Base-by-base conservation (phyloP, 2,329 filamentous ascomycete genomes). In the Phoma sp. region DNA sequence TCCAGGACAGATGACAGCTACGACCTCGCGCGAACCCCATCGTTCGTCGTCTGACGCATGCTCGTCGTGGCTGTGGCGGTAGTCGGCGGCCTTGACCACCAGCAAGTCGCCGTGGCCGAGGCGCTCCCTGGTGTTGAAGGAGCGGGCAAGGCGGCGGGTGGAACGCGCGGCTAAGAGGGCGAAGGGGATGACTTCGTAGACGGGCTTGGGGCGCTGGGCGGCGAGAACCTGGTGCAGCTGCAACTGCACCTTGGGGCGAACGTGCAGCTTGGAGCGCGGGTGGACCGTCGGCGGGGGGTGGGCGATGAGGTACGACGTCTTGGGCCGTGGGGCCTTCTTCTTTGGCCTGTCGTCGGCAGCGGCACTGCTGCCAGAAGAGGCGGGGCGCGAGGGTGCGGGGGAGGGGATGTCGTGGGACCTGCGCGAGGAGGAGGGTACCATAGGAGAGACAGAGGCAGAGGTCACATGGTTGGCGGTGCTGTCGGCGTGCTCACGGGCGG, bases 111-210 rank as follows among this genome's bases (percentile, higher is more conserved):
- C 85, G 22, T 84, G 80, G 29, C 87, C 84, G 4, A 93, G 77
- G 49, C 85, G 81, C 40, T 85, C 83, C 64, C 85, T 86, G 22
- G 82, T 82, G 47, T 82, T 80, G 64, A 89, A 87, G 43, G 89
- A 80, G 6, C 83, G 82, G 0, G 87, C 85, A 85, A 85, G 60
- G 81, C 79, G 47, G 57, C 77, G 54, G 1, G 71, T 67, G 18
- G 70, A 70, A 27, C 69, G 81, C 76, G 55, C 82, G 75, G 40
- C 82, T 36, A 88, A 77, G 11, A 83, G 78, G n/a, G 83, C 84
- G 2, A 87, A 85, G 0, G 89, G 88, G 37, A 91, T 82, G n/a
- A 91, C 84, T 62, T 93, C 89, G 59, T 90, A 86, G 4, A 85
- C 83, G 0, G 89, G 89, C 46, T 81, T 80, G 0, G 88, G 87